Percentiles rank a stretch among this genome's conserved stretches.
These are phyloP conservation scores for Kazachstania viticola DNA, from an alignment of 805 yeast species.

Conservation along the genomic window DNA sequence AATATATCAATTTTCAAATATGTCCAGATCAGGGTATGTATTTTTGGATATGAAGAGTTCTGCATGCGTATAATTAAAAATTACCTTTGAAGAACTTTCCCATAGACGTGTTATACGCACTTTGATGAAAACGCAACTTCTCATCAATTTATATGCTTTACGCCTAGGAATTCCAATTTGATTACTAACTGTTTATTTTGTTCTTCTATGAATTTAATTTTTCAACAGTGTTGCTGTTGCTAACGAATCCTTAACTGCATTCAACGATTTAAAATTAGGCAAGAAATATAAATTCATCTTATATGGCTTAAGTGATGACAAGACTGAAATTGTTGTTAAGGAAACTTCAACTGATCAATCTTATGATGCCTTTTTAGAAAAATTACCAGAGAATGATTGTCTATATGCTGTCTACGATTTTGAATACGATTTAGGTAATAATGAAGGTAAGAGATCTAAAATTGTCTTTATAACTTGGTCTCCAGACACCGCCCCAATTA, in stretches of 20 bases:
- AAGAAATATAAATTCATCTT: constrained; percentile 78
- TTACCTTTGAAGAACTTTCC: no score
- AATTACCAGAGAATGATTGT: constrained; percentile 92
- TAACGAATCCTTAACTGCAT: constrained; percentile 86
- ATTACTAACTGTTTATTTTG: no score
- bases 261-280: constrained; percentile 92
- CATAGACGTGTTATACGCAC: no score
- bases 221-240: constrained; percentile 79
- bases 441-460: constrained; percentile 89
- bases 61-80: no score
- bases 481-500: constrained; percentile 93
- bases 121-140: no score
- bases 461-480: constrained; percentile 78
- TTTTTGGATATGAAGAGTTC: no score
- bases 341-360: constrained; percentile 63
- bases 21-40: no score
- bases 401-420: constrained; percentile 95
- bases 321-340: constrained; percentile 86
- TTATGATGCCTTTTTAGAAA: constrained; percentile 78
- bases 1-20: no score
- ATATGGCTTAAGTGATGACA: constrained; percentile 68
- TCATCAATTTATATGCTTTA: no score
- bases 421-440: constrained; percentile 79
- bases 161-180: no score
- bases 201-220: no score